A percentile compares a stretch with the other conserved stretches of the same genome.
Evolutionary conservation across 345 rosid species (phyloP).

Genomic region (Iberis pinnata): DNA sequence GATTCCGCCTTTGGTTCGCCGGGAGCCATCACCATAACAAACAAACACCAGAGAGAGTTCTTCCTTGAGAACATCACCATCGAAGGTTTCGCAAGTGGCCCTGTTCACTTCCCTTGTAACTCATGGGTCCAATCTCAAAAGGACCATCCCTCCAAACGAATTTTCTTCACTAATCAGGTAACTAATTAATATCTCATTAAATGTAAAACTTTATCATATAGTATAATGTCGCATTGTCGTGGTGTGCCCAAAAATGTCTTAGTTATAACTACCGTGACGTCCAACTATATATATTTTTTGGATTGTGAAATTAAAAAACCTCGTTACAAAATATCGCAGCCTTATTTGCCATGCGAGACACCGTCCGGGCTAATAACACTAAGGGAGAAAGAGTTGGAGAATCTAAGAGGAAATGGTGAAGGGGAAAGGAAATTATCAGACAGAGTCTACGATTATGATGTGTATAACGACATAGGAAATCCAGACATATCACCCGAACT

Average conservation of each 20-base stretch:
- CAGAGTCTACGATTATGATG: conserved; percentile 69
- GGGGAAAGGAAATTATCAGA: conserved; percentile 77
- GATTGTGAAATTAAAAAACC: not conserved
- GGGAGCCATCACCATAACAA: conserved; percentile 78
- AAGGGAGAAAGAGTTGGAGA: conserved; percentile 63
- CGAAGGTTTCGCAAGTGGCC: conserved; percentile 80
- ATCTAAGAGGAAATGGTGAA: conserved; percentile 58
- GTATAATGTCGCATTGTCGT: not conserved
- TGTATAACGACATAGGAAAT: conserved; percentile 90
- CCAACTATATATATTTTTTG: conserved; percentile 2
- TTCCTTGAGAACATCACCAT: conserved; percentile 77
- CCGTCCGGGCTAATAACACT: conserved; percentile 61
- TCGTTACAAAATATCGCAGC: conserved; percentile 38
- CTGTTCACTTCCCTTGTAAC: conserved; percentile 86
- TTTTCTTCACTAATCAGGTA: conserved; percentile 87
- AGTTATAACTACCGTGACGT: conserved; percentile 3
- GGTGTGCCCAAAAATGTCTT: conserved; percentile 23
- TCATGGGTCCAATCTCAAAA: conserved; percentile 88
- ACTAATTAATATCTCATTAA: not conserved
- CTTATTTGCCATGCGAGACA: conserved; percentile 76
- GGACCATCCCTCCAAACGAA: conserved; percentile 56
- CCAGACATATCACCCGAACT: conserved; percentile 64
- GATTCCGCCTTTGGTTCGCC: conserved; percentile 69
- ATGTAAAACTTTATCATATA: not conserved
- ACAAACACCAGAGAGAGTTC: conserved; percentile 87